Percentiles rank a stretch among this genome's conserved stretches.
phyloP scores from a whole-genome alignment of 352 stramenopile genomes.

The Globisporangium paroecandrum region DNA sequence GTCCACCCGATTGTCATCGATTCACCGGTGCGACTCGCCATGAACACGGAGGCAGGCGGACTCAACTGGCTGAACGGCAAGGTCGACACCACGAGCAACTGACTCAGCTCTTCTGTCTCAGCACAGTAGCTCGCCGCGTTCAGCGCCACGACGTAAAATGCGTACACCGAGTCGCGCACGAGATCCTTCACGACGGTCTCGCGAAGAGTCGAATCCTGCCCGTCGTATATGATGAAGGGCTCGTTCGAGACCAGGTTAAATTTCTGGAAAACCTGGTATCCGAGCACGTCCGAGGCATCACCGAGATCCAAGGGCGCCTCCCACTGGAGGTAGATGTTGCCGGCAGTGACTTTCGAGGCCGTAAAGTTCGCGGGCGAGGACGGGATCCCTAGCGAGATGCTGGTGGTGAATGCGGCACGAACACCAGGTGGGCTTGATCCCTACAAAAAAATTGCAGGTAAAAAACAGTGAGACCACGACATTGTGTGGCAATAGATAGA shows the following conservation, averaged over 20 bases:
- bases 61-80: constrained; percentile 29
- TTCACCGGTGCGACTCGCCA: constrained; percentile 33
- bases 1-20: constrained; percentile 44
- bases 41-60: constrained; percentile 21
- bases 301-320: constrained; percentile 46
- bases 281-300: constrained; percentile 33
- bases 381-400: constrained; percentile 29
- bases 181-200: constrained; percentile 29
- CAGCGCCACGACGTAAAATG: constrained; percentile 45
- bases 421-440: constrained; percentile 31
- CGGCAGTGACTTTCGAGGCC: constrained; percentile 32
- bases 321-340: constrained; percentile 56
- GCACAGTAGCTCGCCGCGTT: constrained; percentile 50
- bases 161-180: constrained; percentile 28
- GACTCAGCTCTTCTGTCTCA: constrained; percentile 19
- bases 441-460: constrained; percentile 10
- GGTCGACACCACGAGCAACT: constrained; percentile 31
- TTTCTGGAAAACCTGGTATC: constrained; percentile 53
- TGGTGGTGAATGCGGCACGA: constrained; percentile 22
- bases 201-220: constrained; percentile 32
- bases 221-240: constrained; percentile 53
- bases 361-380: constrained; percentile 39
- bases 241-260: constrained; percentile 15
- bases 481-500: neutral
- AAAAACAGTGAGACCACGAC: neutral